These are phyloP conservation scores for Chaetomium fimeti DNA, from an alignment of 495 filamentous ascomycete species.

Conservation along the genomic window DNA sequence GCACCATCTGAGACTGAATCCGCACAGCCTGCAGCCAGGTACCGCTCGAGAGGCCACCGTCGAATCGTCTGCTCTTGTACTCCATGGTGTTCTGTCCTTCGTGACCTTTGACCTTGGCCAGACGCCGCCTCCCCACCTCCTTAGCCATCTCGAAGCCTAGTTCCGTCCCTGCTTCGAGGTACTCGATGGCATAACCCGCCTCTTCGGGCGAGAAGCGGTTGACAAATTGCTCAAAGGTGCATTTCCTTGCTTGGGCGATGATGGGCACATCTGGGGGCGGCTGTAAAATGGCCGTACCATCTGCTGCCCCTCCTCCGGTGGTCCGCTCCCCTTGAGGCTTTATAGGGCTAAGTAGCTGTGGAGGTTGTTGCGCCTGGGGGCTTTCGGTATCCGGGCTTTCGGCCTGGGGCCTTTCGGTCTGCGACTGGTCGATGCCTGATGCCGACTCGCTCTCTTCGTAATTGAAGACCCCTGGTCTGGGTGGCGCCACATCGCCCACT, in stretches of 20 bases:
- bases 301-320: background rate
- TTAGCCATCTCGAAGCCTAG: background rate
- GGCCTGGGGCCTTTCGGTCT: too few species aligned
- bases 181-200: slow-evolving; percentile 1
- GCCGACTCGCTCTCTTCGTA: background rate
- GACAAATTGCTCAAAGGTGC: slow-evolving; percentile 6
- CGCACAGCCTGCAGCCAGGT: background rate
- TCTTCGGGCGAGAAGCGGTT: slow-evolving; percentile 6
- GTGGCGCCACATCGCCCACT: background rate
- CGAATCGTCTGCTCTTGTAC: background rate
- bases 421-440: background rate
- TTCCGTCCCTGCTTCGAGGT: background rate
- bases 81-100: background rate
- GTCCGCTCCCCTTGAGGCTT: background rate
- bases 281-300: background rate
- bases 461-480: background rate
- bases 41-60: background rate
- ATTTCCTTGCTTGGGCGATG: background rate
- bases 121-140: background rate
- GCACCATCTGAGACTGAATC: background rate
- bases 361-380: background rate
- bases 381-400: background rate
- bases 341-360: background rate
- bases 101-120: slow-evolving; percentile 4
- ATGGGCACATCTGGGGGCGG: background rate